phyloP scores from a whole-genome alignment of 257 asterid species.

The Scutellaria galericulata region DNA sequence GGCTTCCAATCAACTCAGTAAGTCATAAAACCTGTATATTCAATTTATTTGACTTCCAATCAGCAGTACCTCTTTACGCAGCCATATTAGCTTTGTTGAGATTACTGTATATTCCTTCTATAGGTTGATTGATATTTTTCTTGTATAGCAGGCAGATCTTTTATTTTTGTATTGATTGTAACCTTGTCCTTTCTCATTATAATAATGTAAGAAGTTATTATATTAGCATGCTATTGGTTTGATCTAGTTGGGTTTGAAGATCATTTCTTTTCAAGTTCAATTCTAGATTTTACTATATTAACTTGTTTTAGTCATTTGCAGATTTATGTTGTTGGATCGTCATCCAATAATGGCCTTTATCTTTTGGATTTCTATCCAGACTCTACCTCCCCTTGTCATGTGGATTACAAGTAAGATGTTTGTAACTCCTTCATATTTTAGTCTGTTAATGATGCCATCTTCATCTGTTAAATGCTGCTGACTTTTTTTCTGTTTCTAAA shows the following conservation, averaged over 20 bases:
- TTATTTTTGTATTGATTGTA: too few relatives aligned
- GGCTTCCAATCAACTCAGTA: constrained; percentile 87
- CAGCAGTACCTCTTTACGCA: background rate
- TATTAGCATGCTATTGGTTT: background rate
- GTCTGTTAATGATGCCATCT: constrained; percentile 3
- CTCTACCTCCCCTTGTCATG: constrained; percentile 74
- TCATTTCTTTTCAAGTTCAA: background rate
- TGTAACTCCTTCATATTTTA: background rate
- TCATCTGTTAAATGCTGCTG: constrained; percentile 17
- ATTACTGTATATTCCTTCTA: too few relatives aligned
- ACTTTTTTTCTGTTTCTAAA: background rate
- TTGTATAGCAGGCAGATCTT: too few relatives aligned
- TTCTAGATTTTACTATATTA: constrained; percentile 13
- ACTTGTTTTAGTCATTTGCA: constrained; percentile 41
- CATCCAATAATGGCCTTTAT: constrained; percentile 70
- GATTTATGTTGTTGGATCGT: constrained; percentile 85
- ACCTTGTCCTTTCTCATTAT: too few relatives aligned
- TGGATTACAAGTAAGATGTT: constrained; percentile 67
- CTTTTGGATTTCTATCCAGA: constrained; percentile 92
- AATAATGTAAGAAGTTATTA: too few relatives aligned
- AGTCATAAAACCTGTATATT: constrained; percentile 38
- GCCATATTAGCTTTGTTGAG: background rate
- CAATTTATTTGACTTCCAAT: constrained; percentile 13
- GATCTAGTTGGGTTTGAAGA: constrained; percentile 23
- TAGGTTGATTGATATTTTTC: too few relatives aligned